Base-by-base conservation (phyloP, 257 asterid species). In the Przewalskia tangutica region DNA sequence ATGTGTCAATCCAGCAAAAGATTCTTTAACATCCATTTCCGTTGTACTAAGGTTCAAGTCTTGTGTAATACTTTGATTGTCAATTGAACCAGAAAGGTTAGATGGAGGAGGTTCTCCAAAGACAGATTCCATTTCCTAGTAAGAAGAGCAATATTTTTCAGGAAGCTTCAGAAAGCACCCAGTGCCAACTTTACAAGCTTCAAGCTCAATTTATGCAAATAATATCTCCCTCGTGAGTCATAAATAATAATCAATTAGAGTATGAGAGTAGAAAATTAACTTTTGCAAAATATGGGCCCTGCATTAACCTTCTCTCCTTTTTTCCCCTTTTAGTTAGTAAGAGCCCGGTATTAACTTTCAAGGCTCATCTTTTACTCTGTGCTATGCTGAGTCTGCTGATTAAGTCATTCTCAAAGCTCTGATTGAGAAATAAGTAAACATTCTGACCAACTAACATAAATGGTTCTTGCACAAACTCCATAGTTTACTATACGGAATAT, bases 91-190 rank as follows among this genome's bases (percentile, higher is more conserved):
- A 16, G 84, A 63, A 82, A 85, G 86, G 82, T 89, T 81, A 38
- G 96, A 87, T 58, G 96, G 79, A 42, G 94, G 97, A 77, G 97
- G 91, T 77, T 86, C 92, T 34, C 98, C 98, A 85, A 93, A 93
- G 38, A 95, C 93, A 42, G 85, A 90, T 86, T 95, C 97, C 97
- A 95, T 92, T 90, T 93, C 98, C 97, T 91, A 84, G n/a, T 60
- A 83, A 56, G 77, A 85, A 73, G 27, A 50, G 9, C 65, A 78
- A 13, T 65, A 2, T 18, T 36, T 11, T 42, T 38, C 20, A 10
- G 18, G n/a, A 12, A 48, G 51, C 55, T 2, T 46, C 48, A 79
- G 34, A 89, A 79, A 48, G 58, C 20, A 20, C 9, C 63, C 16
- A 56, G 38, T 54, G 0, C 7, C 40, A 58, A 53, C 12, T 16